Percentiles rank a stretch among this genome's conserved stretches.
These are phyloP conservation scores for Phytophthora syringae DNA, from an alignment of 352 stramenopile genomes.

Conservation along the genomic window DNA sequence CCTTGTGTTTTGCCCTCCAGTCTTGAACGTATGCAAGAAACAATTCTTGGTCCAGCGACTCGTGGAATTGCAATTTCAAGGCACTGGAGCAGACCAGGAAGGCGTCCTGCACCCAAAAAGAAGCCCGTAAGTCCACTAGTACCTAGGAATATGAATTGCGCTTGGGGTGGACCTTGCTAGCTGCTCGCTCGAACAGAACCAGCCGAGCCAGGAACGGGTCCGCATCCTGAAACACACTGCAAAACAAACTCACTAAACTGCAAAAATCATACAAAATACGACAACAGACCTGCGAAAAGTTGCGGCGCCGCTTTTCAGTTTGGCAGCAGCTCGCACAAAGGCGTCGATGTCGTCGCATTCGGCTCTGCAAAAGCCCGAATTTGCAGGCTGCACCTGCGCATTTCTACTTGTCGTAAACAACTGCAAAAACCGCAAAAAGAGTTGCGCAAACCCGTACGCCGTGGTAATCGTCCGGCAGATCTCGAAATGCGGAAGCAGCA, in stretches of 20 bases:
- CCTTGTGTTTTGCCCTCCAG: slow-evolving; percentile 40
- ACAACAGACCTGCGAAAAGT: slow-evolving; percentile 36
- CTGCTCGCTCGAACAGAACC: slow-evolving; percentile 60
- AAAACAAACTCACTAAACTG: no score
- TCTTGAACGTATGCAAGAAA: slow-evolving; percentile 64
- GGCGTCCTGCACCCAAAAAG: slow-evolving; percentile 52
- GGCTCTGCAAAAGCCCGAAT: slow-evolving; percentile 23
- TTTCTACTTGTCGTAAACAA: slow-evolving; percentile 30
- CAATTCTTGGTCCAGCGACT: slow-evolving; percentile 60
- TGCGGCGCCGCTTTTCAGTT: slow-evolving; percentile 34
- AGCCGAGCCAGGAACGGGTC: slow-evolving; percentile 40
- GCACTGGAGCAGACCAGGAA: slow-evolving; percentile 63
- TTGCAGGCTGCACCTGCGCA: slow-evolving; percentile 39
- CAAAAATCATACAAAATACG: not conserved
- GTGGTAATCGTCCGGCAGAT: slow-evolving; percentile 63
- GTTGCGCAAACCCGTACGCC: slow-evolving; percentile 47
- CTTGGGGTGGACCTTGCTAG: slow-evolving; percentile 54
- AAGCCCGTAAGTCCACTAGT: no score
- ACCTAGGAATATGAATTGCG: no score
- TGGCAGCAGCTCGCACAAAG: slow-evolving; percentile 42
- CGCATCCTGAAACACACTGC: slow-evolving; percentile 43
- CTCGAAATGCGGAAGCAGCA: slow-evolving; percentile 62
- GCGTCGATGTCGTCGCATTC: slow-evolving; percentile 39
- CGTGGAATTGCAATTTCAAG: slow-evolving; percentile 66
- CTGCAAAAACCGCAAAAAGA: not conserved